Base-by-base conservation (phyloP, 2,329 filamentous ascomycete species). In the Fusarium mundagurra region DNA sequence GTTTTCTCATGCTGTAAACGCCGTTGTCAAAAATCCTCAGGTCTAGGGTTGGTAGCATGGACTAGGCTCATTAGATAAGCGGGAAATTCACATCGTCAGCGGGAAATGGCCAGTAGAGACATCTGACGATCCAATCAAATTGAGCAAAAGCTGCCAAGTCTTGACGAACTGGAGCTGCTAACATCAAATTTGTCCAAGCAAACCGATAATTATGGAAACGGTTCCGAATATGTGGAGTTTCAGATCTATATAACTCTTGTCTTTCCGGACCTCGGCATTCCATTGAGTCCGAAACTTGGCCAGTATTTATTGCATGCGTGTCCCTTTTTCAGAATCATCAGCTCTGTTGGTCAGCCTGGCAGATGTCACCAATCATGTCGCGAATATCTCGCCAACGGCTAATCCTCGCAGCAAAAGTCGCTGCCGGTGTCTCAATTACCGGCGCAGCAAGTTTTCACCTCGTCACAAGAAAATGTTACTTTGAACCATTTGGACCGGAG, bases 401-500 rank as follows among this genome's bases (percentile, higher is more conserved):
- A 12, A 48, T 43, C 11, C 41, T 59, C 11, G 54, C 20, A 12
- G 43, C 47, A 10, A 72, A 18, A 53, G 67, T 22, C 11, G 58
- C 22, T 22, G 48, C 24, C 1, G 73, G 72, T 2, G 8, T 59
- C 2, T 74, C 72, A 3, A 22, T 50, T 2, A 55, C 68, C 3
- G 61, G 76, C 2, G 64, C 59, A 2, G 34, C 44, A 0, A 47
- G 61, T 16, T 75, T 77, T 39, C 62, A 74, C 18, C 44, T 77
- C 6, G 50, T 67, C 10, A 76, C 74, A 24, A 53, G 74, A 4
- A 64, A 76, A 27, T 77, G 76, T 8, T 55, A 65, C 10, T 74
- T 77, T 14, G 76, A 77, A n/a, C 69, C 73, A 0, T 75, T 76
- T 17, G 74, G 65, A 3, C 74, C 67, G 0, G 61, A 66, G 1